These are phyloP conservation scores for Cyclospora cayetanensis DNA, from an alignment of 169 alveolate genomes.

Conservation along the genomic window DNA sequence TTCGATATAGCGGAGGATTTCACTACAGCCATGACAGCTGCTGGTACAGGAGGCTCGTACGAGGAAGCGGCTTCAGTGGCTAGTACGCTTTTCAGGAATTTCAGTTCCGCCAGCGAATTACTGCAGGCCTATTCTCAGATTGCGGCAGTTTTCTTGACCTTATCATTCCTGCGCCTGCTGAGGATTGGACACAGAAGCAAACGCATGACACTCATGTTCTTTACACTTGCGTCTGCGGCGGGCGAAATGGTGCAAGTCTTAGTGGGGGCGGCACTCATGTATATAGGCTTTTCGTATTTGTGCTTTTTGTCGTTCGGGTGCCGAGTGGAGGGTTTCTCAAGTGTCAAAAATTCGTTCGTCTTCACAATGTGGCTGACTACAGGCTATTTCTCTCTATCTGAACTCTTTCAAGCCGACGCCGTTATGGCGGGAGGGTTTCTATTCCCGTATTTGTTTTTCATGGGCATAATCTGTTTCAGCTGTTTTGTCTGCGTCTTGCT, in stretches of 20 bases:
- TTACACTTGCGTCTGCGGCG: conserved; percentile 42
- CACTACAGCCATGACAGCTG: conserved; percentile 16
- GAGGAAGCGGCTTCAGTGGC: conserved; percentile 30
- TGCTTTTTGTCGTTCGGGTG: conserved; percentile 61
- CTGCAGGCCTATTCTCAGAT: conserved; percentile 48
- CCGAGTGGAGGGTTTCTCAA: conserved; percentile 6
- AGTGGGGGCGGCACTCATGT: not conserved
- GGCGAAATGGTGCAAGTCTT: conserved; percentile 30
- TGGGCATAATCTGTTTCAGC: conserved; percentile 39
- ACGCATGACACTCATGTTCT: conserved; percentile 48
- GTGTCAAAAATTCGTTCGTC: conserved; percentile 25
- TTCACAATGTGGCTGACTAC: conserved; percentile 32
- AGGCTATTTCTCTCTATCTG: conserved; percentile 42
- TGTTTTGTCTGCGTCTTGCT: conserved; percentile 48
- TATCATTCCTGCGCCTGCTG: conserved; percentile 40
- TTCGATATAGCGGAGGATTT: conserved; percentile 23
- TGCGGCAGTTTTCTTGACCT: conserved; percentile 22
- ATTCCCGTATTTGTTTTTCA: conserved; percentile 38
- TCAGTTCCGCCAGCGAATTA: conserved; percentile 16
- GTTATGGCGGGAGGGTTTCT: conserved; percentile 20
- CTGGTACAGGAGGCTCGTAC: conserved; percentile 13
- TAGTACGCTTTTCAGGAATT: not conserved
- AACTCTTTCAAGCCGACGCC: conserved; percentile 42
- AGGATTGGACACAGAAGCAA: conserved; percentile 45
- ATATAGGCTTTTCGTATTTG: conserved; percentile 22